These are phyloP conservation scores for Ogataea hybrid DNA, from an alignment of 1,139 yeast genomes.

Conservation along the genomic window DNA sequence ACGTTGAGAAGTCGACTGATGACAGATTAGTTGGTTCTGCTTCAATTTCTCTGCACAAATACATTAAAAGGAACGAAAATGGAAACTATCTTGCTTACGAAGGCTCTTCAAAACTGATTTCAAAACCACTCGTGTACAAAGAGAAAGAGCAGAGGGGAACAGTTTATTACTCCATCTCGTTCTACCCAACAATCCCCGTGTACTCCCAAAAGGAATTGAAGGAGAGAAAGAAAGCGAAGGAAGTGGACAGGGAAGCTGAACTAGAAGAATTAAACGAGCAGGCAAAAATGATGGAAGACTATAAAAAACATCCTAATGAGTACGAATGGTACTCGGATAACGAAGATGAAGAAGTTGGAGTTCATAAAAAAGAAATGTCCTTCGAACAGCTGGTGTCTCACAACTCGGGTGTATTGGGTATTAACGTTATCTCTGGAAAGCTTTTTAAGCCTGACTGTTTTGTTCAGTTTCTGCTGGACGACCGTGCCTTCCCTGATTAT, in stretches of 20 bases:
- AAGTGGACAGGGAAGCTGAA: slow-evolving; percentile 34
- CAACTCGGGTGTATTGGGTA: slow-evolving; percentile 61
- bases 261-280: slow-evolving; percentile 37
- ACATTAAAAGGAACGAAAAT: slow-evolving; percentile 45
- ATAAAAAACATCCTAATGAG: slow-evolving; percentile 55
- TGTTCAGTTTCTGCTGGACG: slow-evolving; percentile 65
- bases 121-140: slow-evolving; percentile 46
- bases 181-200: slow-evolving; percentile 59
- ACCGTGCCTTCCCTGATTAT: slow-evolving; percentile 57
- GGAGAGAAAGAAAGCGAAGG: slow-evolving; percentile 37
- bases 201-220: slow-evolving; percentile 55
- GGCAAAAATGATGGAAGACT: slow-evolving; percentile 43
- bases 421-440: slow-evolving; percentile 49
- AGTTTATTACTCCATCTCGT: slow-evolving; percentile 56
- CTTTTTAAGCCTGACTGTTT: slow-evolving; percentile 47
- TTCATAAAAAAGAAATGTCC: slow-evolving; percentile 44
- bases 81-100: slow-evolving; percentile 51
- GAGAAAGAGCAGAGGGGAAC: slow-evolving; percentile 44
- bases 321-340: slow-evolving; percentile 57
- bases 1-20: slow-evolving; percentile 59
- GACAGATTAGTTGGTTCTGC: slow-evolving; percentile 65
- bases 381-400: slow-evolving; percentile 51
- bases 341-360: slow-evolving; percentile 41
- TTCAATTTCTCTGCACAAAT: slow-evolving; percentile 48
- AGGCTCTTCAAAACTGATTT: slow-evolving; percentile 42